Conservation (phyloP, 176 grass and related monocot species). For the Oryza glaberrima region DNA sequence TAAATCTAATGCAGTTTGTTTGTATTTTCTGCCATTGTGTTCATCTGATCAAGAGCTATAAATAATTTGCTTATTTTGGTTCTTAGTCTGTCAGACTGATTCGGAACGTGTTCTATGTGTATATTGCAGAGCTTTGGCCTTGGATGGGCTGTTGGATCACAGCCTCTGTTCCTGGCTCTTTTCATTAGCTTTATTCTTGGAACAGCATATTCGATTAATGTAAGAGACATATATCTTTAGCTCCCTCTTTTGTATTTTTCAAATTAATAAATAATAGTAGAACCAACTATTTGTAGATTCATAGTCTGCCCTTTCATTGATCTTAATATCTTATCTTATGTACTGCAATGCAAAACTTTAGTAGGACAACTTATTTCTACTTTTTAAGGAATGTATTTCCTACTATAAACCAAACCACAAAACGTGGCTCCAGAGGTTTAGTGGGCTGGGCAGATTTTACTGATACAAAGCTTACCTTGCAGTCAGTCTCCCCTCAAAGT, state of each 20-base stretch:
- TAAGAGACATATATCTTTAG: constrained; percentile 38
- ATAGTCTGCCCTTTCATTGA: not conserved
- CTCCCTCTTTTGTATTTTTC: not conserved
- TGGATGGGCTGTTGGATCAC: constrained; percentile 76
- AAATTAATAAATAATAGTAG: not conserved
- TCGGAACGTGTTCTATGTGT: constrained; percentile 29
- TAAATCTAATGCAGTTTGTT: not conserved
- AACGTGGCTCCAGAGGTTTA: not conserved
- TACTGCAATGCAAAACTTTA: constrained; percentile 16
- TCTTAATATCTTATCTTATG: not conserved
- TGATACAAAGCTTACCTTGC: not conserved
- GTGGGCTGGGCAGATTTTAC: not conserved
- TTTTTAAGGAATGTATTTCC: not conserved
- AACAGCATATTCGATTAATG: constrained; percentile 96
- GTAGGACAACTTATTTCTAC: not conserved
- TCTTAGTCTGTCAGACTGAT: constrained; percentile 41
- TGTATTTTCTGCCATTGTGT: not conserved
- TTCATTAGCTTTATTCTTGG: constrained; percentile 97
- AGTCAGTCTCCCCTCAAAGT: not conserved
- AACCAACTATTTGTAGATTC: not conserved
- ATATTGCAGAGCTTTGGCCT: constrained; percentile 83
- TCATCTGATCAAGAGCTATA: not conserved
- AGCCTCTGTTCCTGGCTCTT: constrained; percentile 84
- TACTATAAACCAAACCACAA: not conserved
- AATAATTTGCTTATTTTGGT: not conserved